Evolutionary conservation across 306 rosid genomes (phyloP), one percentile per base, ranked within the genome.

Genomic region (cucumber (Cucumis sativus)): DNA sequence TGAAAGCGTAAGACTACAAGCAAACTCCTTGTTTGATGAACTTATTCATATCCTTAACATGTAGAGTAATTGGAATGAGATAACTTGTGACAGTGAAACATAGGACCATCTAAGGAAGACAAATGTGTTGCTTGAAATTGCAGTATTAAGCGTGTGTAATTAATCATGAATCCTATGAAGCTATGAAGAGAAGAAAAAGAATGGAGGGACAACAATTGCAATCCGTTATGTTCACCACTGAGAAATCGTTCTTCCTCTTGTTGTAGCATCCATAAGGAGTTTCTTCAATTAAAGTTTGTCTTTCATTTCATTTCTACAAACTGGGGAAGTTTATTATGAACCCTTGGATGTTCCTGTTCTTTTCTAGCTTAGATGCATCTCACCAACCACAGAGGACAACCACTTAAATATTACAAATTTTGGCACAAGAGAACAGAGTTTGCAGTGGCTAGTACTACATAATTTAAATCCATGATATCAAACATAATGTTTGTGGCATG

Each of bases 11-110:
- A 25, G 33, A 33, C 63, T 16, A 16, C 63, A 6, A 28, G 28
- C 14, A 17, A 51, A 72, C 58, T 72, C 77, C 25, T 52, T 12
- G 40, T 70, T 14, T 71, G 40, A 71, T 15, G 76, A 8, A 71
- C 76, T 25, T 49, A 71, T 45, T 41, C 7, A 43, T 67, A 49
- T 45, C 25, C 58, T 71, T 23, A 25, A 14, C 7, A 2, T 28
- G 76, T 71, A 49, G n/a, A 70, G 40, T 70, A 71, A 51, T 49
- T 49, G 60, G 37, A 71, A 71, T 17, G 60, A 71, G 14, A 71
- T 71, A 28, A 71, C 41, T 71, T 43, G 43, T 47, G 47, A 71
- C 60, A 25, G 21, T 39, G 16, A 71, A 13, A 45, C 58, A 49
- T 25, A 49, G 20, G 60, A 71, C 40, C 10, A 71, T 25, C 41